Conservation (phyloP, 345 rosid genomes). For the Rhodamnia rubescens region DNA sequence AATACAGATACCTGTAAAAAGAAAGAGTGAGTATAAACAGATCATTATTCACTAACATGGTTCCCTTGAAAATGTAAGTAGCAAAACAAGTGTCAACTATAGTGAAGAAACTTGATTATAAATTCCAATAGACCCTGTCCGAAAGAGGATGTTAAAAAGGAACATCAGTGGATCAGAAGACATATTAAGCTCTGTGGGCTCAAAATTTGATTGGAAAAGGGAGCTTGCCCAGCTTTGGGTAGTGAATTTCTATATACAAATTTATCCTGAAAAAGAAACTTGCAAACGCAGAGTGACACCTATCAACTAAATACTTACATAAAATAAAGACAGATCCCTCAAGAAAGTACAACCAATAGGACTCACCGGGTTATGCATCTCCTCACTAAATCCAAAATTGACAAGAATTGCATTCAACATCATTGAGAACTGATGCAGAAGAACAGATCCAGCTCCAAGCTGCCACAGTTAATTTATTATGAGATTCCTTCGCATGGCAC, state of each 20-base stretch:
- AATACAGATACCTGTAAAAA: slow-evolving; percentile 51
- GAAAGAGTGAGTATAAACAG: neutral
- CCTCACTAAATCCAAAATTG: slow-evolving; percentile 77
- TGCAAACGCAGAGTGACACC: neutral
- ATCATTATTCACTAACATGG: neutral
- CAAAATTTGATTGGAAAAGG: neutral
- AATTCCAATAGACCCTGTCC: neutral
- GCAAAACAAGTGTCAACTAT: neutral
- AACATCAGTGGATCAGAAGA: neutral
- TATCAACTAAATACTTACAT: neutral
- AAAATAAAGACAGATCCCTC: neutral
- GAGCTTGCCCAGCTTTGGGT: neutral
- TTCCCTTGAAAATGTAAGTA: neutral
- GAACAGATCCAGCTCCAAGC: slow-evolving; percentile 81
- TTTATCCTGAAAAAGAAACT: neutral
- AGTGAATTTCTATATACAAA: neutral
- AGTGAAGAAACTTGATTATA: neutral
- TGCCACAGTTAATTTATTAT: slow-evolving; percentile 17
- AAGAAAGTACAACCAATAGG: neutral
- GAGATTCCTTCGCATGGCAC: neutral
- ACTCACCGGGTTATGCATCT: slow-evolving; percentile 90
- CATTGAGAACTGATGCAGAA: slow-evolving; percentile 69
- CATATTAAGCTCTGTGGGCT: neutral
- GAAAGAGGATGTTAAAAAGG: neutral
- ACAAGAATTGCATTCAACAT: slow-evolving; percentile 66